phyloP scores from a whole-genome alignment of 495 filamentous ascomycete genomes.

The Coniosporium apollinis region DNA sequence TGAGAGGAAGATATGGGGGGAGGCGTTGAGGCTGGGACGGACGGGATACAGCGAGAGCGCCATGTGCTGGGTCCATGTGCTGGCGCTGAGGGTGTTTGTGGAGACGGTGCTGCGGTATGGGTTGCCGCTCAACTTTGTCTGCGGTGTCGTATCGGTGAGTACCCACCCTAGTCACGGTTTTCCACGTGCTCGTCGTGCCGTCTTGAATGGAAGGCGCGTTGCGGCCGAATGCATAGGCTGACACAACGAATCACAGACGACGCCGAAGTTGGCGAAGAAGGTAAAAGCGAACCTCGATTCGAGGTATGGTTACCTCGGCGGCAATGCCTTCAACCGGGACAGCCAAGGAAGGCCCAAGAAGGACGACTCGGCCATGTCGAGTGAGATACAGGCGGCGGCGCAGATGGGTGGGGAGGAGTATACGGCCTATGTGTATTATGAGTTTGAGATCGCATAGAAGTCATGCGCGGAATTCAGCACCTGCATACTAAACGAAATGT shows the following conservation, averaged over 20 bases:
- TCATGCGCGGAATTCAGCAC: no score
- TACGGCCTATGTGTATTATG: slow-evolving; percentile 92
- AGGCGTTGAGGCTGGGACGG: slow-evolving; percentile 69
- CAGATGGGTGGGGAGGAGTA: slow-evolving; percentile 61
- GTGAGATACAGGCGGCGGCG: slow-evolving; percentile 59
- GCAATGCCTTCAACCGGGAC: slow-evolving; percentile 86
- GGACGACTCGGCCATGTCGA: slow-evolving; percentile 59
- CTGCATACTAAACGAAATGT: no score
- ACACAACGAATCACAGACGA: slow-evolving; percentile 65
- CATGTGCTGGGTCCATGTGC: slow-evolving; percentile 86
- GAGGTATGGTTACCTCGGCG: slow-evolving; percentile 79
- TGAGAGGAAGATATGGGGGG: slow-evolving; percentile 75
- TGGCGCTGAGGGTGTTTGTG: slow-evolving; percentile 85
- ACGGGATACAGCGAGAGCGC: slow-evolving; percentile 87
- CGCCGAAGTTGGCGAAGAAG: slow-evolving; percentile 63
- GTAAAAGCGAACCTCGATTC: slow-evolving; percentile 66
- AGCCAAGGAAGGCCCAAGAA: slow-evolving; percentile 82
- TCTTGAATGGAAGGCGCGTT: no score
- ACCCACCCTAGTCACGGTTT: not conserved
- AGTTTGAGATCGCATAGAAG: slow-evolving; percentile 56
- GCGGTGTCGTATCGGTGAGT: slow-evolving; percentile 66
- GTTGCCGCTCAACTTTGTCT: slow-evolving; percentile 73
- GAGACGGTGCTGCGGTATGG: slow-evolving; percentile 94
- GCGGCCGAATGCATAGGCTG: no score
- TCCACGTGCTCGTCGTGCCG: not conserved